A percentile compares a stretch with the other conserved stretches of the same genome.
These are phyloP conservation scores for Talaromyces sp. DNA, from an alignment of 2,329 filamentous ascomycete genomes.

Conservation along the genomic window DNA sequence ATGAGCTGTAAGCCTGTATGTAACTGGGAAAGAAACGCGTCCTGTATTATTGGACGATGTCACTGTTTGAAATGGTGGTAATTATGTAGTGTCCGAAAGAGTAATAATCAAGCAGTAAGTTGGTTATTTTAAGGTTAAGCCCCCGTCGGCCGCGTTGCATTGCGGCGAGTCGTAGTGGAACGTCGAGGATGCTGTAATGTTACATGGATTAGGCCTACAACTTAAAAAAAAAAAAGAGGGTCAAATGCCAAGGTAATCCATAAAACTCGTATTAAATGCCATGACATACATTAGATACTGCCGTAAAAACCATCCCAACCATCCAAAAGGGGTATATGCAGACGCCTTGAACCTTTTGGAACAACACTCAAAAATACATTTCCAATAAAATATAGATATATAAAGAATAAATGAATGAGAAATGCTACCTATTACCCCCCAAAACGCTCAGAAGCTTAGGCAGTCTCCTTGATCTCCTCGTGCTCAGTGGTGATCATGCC, in stretches of 20 bases:
- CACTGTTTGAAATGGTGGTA: not conserved
- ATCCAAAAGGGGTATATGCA: not conserved
- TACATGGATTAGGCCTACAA: not conserved
- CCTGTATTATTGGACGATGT: not conserved
- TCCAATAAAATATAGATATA: not conserved
- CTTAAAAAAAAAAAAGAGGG: not conserved
- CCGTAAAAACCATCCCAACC: not conserved
- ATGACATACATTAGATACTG: not conserved
- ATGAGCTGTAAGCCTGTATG: constrained; percentile 32
- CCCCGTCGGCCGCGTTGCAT: not conserved
- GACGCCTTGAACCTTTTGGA: not conserved
- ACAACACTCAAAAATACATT: not conserved
- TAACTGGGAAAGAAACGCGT: no score
- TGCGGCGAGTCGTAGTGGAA: not conserved
- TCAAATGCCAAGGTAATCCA: not conserved
- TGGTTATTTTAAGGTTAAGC: not conserved
- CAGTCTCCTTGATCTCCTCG: constrained; percentile 6
- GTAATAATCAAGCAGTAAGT: not conserved
- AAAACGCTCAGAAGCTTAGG: not conserved
- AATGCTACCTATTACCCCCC: not conserved
- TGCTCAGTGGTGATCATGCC: constrained; percentile 38
- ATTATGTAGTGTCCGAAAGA: no score
- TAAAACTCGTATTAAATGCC: not conserved
- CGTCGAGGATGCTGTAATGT: not conserved
- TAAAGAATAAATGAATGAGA: not conserved